These are phyloP conservation scores for Suillus americanus DNA, from an alignment of 768 basidiomycete species.

Conservation along the genomic window DNA sequence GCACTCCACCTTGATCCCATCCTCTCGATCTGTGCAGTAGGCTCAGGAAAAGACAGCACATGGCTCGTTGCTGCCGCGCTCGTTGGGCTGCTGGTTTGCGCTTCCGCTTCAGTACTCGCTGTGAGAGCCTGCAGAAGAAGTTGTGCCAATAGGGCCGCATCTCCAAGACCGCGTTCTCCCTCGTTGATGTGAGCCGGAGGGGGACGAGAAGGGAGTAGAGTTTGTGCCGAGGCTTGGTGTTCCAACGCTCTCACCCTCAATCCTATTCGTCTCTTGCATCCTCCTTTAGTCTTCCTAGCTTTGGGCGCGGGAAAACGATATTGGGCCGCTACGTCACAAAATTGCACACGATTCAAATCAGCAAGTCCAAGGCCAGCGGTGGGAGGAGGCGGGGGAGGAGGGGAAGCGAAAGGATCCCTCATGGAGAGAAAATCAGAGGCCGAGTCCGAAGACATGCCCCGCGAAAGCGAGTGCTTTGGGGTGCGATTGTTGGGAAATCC, in stretches of 20 bases:
- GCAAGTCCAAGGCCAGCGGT: conserved; percentile 25
- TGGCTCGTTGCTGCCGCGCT: conserved; percentile 6
- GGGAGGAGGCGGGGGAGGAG: conserved; percentile 26
- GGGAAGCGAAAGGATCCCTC: conserved; percentile 34
- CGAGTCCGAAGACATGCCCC: conserved; percentile 24
- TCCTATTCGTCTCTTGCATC: conserved; percentile 12
- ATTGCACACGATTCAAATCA: conserved; percentile 26
- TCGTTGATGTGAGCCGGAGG: conserved; percentile 16
- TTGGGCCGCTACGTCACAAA: conserved; percentile 24
- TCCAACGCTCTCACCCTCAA: conserved; percentile 22
- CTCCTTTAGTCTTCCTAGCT: conserved; percentile 25
- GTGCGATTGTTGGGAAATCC: conserved; percentile 6
- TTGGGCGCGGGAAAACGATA: conserved; percentile 35
- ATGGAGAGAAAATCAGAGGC: conserved; percentile 32
- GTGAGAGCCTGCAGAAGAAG: conserved; percentile 30
- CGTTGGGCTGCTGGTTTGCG: not conserved
- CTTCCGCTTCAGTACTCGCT: conserved; percentile 10
- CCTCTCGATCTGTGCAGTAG: conserved; percentile 15
- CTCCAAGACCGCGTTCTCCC: conserved; percentile 19
- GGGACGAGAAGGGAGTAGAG: conserved; percentile 19
- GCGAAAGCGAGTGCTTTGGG: conserved; percentile 21
- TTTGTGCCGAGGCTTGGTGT: conserved; percentile 28
- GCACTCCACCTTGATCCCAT: conserved; percentile 30
- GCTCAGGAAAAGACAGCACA: conserved; percentile 15
- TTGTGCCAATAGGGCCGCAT: conserved; percentile 29